Conservation (phyloP, 2,329 filamentous ascomycete species). For the Xylaria sp. region DNA sequence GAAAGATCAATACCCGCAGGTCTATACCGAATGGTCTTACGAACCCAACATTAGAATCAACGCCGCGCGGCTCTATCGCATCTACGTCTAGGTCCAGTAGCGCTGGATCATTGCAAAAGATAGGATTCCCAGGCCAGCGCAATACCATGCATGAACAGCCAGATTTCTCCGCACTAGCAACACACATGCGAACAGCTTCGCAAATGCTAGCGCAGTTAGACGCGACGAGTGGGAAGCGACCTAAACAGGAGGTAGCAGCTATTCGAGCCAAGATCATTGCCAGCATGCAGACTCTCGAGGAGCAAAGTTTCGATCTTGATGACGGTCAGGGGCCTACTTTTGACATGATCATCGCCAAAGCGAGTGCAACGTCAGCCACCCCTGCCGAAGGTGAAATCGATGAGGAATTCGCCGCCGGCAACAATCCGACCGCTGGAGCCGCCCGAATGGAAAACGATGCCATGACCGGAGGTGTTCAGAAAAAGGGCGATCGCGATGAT, state of each 20-base stretch:
- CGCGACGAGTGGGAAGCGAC: constrained; percentile 72
- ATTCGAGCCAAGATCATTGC: constrained; percentile 84
- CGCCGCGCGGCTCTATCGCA: constrained; percentile 64
- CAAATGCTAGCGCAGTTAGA: constrained; percentile 84
- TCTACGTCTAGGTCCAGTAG: constrained; percentile 64
- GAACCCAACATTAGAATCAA: constrained; percentile 48
- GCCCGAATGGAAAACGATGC: constrained; percentile 86
- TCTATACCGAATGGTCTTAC: constrained; percentile 26
- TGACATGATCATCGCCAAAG: constrained; percentile 74
- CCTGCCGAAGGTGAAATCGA: constrained; percentile 34
- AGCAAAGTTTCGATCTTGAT: constrained; percentile 75
- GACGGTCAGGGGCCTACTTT: constrained; percentile 70
- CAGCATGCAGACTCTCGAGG: constrained; percentile 82
- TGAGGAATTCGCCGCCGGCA: constrained; percentile 42
- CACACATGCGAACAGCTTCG: constrained; percentile 81
- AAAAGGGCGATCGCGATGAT: constrained; percentile 77
- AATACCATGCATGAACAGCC: constrained; percentile 61
- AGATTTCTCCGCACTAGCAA: constrained; percentile 76
- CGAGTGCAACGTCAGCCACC: constrained; percentile 45
- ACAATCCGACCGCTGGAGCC: constrained; percentile 67
- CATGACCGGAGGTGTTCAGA: constrained; percentile 76
- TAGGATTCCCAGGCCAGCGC: constrained; percentile 53
- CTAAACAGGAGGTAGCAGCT: constrained; percentile 72
- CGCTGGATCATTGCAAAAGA: constrained; percentile 54
- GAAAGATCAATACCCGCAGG: constrained; percentile 22